A percentile compares a stretch with the other conserved stretches of the same genome.
Evolutionary conservation across 257 asterid species (phyloP).

Genomic region (Fraxinus excelsior): DNA sequence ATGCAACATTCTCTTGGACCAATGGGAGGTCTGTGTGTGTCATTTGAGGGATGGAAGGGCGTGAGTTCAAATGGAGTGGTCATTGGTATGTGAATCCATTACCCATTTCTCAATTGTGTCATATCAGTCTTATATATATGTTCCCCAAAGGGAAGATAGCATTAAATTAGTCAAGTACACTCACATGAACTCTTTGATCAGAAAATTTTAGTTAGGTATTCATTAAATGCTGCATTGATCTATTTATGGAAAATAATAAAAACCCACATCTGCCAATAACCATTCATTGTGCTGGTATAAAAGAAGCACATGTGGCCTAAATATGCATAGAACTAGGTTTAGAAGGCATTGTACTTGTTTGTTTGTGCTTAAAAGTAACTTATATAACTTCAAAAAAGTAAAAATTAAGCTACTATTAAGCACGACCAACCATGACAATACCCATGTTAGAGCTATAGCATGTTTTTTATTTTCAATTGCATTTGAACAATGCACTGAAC

Average conservation of each 20-base stretch:
- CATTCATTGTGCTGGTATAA: slow-evolving; percentile 30
- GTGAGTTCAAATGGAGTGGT: slow-evolving; percentile 10
- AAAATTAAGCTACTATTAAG: background rate
- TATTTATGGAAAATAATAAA: slow-evolving; percentile 23
- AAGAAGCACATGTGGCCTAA: slow-evolving; percentile 27
- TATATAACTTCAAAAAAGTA: background rate
- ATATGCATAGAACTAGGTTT: background rate
- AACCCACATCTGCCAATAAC: slow-evolving; percentile 5
- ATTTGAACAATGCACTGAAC: background rate
- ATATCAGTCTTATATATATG: slow-evolving; percentile 46
- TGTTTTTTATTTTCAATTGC: background rate
- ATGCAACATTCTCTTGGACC: too few species aligned
- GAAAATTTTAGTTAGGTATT: slow-evolving; percentile 39
- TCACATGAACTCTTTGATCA: slow-evolving; percentile 45
- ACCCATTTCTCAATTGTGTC: slow-evolving; percentile 48
- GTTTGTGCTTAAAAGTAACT: background rate
- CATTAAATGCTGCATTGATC: slow-evolving; percentile 33
- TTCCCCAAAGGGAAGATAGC: slow-evolving; percentile 58
- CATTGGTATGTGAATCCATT: slow-evolving; percentile 38
- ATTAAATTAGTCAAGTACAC: slow-evolving; percentile 46
- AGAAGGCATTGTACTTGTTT: background rate
- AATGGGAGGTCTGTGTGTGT: too few species aligned
- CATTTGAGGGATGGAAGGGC: background rate
- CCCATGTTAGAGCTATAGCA: background rate
- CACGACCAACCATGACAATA: background rate